Evolutionary conservation across 2,329 filamentous ascomycete species (phyloP).

Genomic region (Pezizomycotina sp.): DNA sequence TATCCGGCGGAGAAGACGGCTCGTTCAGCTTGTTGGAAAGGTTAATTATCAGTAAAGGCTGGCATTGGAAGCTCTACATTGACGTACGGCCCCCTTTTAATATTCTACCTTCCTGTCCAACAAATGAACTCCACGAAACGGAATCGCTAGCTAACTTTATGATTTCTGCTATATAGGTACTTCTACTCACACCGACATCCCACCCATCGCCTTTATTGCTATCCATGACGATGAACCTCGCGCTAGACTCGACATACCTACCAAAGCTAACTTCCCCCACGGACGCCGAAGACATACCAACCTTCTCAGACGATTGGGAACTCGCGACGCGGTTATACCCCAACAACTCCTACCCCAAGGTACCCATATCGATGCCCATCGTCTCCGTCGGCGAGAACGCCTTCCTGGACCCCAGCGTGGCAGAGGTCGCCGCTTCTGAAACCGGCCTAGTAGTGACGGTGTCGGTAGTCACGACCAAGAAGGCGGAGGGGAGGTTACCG

Average conservation of each 20-base stretch:
- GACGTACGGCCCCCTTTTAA: slow-evolving; percentile 45
- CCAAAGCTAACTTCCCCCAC: slow-evolving; percentile 72
- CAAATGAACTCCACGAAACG: slow-evolving; percentile 8
- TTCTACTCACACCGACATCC: slow-evolving; percentile 81
- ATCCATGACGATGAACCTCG: slow-evolving; percentile 82
- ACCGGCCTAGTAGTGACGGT: slow-evolving; percentile 74
- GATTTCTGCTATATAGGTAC: slow-evolving; percentile 43
- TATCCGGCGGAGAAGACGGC: slow-evolving; percentile 9
- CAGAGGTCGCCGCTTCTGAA: slow-evolving; percentile 88
- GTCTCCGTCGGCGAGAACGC: slow-evolving; percentile 73
- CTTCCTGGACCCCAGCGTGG: slow-evolving; percentile 80
- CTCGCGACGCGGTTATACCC: slow-evolving; percentile 60
- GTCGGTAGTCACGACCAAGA: slow-evolving; percentile 28
- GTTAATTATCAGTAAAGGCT: slow-evolving; percentile 73
- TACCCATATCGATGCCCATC: slow-evolving; percentile 80
- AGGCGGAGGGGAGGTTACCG: slow-evolving; percentile 13
- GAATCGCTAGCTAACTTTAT: slow-evolving; percentile 1
- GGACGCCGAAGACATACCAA: slow-evolving; percentile 65
- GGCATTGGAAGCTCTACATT: slow-evolving; percentile 92
- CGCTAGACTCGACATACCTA: slow-evolving; percentile 70
- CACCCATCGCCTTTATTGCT: slow-evolving; percentile 80
- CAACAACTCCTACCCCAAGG: slow-evolving; percentile 34
- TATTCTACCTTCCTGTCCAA: slow-evolving; percentile 2
- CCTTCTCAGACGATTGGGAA: slow-evolving; percentile 97
- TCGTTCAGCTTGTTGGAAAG: slow-evolving; percentile 39